A percentile compares a stretch with the other conserved stretches of the same genome.
Evolutionary conservation across 2,329 filamentous ascomycete genomes (phyloP).

Genomic region (Rhynchosporium secalis): DNA sequence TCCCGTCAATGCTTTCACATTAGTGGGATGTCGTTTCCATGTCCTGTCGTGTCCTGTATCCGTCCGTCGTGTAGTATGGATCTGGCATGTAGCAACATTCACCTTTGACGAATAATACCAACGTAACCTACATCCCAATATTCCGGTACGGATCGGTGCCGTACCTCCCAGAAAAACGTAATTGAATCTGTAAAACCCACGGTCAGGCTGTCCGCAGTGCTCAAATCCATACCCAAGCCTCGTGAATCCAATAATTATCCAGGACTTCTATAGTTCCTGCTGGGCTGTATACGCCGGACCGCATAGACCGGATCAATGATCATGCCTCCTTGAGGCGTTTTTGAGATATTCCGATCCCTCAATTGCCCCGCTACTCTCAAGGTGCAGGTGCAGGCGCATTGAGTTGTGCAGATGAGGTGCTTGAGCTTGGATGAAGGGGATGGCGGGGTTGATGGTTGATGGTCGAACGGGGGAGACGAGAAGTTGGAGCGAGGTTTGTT

Average conservation of each 20-base stretch:
- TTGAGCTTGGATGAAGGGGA: background rate
- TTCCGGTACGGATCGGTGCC: background rate
- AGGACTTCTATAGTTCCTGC: background rate
- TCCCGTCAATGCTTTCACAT: conserved; percentile 7
- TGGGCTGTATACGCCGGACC: conserved; percentile 28
- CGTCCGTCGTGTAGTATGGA: conserved; percentile 6
- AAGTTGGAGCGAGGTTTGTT: background rate
- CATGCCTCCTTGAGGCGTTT: conserved; percentile 20
- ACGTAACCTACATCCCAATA: background rate
- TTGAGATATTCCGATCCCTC: conserved; percentile 20
- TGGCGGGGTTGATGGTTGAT: conserved; percentile 27
- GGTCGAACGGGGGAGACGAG: background rate
- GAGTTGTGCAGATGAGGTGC: background rate
- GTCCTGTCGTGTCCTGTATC: background rate
- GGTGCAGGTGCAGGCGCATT: background rate
- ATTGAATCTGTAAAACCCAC: conserved; percentile 7
- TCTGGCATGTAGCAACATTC: conserved; percentile 1
- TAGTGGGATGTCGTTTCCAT: conserved; percentile 18
- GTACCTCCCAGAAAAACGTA: background rate
- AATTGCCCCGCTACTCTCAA: conserved; percentile 23
- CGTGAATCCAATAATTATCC: too few relatives aligned
- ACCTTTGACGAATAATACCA: too few relatives aligned
- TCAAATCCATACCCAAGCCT: too few relatives aligned
- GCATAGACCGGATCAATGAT: conserved; percentile 31
- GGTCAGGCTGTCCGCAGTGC: background rate